A percentile compares a stretch with the other conserved stretches of the same genome.
These are phyloP conservation scores for Protostelium mycophagum DNA, from an alignment of 78 protist genomes.

Conservation along the genomic window DNA sequence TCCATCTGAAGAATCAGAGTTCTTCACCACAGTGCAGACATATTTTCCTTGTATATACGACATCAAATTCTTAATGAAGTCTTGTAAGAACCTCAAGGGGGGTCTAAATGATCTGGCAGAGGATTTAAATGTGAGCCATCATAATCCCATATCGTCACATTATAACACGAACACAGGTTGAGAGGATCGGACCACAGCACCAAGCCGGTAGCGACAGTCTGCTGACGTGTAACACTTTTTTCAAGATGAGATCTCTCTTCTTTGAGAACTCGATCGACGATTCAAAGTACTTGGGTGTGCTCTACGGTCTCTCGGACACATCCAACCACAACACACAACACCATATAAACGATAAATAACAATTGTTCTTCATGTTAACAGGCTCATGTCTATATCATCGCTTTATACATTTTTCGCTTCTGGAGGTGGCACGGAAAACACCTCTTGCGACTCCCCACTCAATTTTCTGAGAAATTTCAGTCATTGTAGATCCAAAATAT, in stretches of 20 bases:
- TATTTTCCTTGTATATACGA: constrained; percentile 94
- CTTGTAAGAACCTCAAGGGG: constrained; percentile 80
- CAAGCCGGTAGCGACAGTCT: constrained; percentile 96
- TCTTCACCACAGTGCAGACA: constrained; percentile 60
- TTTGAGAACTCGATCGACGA: constrained; percentile 87
- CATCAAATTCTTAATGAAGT: constrained; percentile 86
- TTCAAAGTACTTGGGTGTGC: constrained; percentile 59
- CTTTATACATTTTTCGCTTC: too few species aligned
- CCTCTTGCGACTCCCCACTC: too few species aligned
- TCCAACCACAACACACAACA: neutral
- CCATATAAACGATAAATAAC: neutral
- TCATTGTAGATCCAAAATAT: too few species aligned
- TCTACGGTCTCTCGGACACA: constrained; percentile 53
- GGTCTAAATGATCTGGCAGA: constrained; percentile 95
- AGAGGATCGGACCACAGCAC: constrained; percentile 94
- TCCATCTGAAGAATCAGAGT: constrained; percentile 86
- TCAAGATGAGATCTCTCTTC: constrained; percentile 77
- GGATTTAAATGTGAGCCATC: constrained; percentile 65
- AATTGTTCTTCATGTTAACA: too few species aligned
- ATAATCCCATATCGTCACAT: neutral
- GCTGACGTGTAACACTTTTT: constrained; percentile 89
- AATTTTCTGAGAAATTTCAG: too few species aligned
- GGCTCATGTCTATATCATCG: too few species aligned
- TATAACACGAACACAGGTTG: constrained; percentile 32
- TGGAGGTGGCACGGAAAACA: too few species aligned